These are phyloP conservation scores for Spencermartinsiella europaea DNA, from an alignment of 805 yeast species.

Conservation along the genomic window DNA sequence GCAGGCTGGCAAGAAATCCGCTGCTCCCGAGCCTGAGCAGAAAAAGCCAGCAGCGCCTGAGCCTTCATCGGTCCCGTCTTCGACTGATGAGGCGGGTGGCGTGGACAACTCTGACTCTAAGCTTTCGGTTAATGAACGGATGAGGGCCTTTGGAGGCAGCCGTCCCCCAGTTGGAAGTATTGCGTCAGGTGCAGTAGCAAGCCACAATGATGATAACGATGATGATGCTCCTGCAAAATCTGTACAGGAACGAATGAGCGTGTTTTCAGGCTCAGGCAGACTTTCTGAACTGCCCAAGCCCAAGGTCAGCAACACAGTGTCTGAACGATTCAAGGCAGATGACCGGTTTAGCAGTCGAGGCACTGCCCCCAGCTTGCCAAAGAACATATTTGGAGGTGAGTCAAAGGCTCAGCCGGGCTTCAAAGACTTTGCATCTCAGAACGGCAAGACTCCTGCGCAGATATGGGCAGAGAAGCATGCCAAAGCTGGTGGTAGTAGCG, in stretches of 20 bases:
- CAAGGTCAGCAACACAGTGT: conserved; percentile 35
- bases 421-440: conserved; percentile 59
- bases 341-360: conserved; percentile 30
- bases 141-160: conserved; percentile 14
- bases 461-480: conserved; percentile 92
- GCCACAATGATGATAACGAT: conserved; percentile 12
- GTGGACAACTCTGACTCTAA: background rate
- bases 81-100: conserved; percentile 1
- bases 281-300: conserved; percentile 62
- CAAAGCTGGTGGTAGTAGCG: conserved; percentile 33
- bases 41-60: conserved; percentile 3
- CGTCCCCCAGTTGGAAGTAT: background rate
- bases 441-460: conserved; percentile 92
- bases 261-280: conserved; percentile 43
- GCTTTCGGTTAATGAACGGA: conserved; percentile 24
- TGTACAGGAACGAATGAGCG: conserved; percentile 30
- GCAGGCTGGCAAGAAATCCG: conserved; percentile 23
- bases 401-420: conserved; percentile 19
- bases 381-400: conserved; percentile 40
- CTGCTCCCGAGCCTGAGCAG: conserved; percentile 6
- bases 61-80: no score
- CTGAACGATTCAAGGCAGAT: conserved; percentile 25
- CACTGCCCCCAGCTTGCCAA: conserved; percentile 32
- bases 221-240: conserved; percentile 24
- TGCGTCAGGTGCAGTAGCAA: background rate